Conservation (phyloP, 1,139 yeast genomes). For the Scheffersomyces cryptocercus region DNA sequence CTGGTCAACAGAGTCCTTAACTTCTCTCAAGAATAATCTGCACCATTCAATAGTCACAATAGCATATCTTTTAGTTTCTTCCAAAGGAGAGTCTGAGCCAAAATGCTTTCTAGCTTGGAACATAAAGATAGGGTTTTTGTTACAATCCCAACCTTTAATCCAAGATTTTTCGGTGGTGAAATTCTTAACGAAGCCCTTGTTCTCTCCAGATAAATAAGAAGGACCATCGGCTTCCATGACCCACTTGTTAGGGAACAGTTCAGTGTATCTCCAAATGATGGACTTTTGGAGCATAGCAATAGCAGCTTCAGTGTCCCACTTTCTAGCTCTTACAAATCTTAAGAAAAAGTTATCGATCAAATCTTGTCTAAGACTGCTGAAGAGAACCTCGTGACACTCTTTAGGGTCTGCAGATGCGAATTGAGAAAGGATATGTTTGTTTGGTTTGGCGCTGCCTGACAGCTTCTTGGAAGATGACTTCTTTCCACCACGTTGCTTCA, state of each 20-base stretch:
- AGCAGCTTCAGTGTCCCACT: slow-evolving; percentile 35
- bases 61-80: slow-evolving; percentile 42
- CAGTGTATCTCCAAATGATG: slow-evolving; percentile 38
- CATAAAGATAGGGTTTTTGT: slow-evolving; percentile 38
- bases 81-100: slow-evolving; percentile 39
- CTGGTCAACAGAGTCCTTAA: slow-evolving; percentile 36
- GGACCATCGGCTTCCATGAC: slow-evolving; percentile 41
- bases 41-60: slow-evolving; percentile 43
- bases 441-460: slow-evolving; percentile 16
- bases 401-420: slow-evolving; percentile 25
- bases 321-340: slow-evolving; percentile 46
- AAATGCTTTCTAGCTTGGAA: slow-evolving; percentile 45
- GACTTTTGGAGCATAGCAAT: slow-evolving; percentile 38
- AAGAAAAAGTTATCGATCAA: slow-evolving; percentile 37
- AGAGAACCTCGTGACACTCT: slow-evolving; percentile 27
- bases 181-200: slow-evolving; percentile 40
- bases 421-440: slow-evolving; percentile 15
- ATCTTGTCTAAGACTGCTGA: slow-evolving; percentile 28
- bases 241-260: slow-evolving; percentile 33
- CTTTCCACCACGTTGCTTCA: slow-evolving; percentile 2
- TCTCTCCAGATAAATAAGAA: slow-evolving; percentile 31
- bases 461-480: slow-evolving; percentile 3
- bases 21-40: slow-evolving; percentile 37
- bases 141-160: slow-evolving; percentile 41
- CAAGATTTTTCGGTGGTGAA: slow-evolving; percentile 40